Conservation (phyloP, 2,329 filamentous ascomycete genomes). For the Trichoderma aggressivum region DNA sequence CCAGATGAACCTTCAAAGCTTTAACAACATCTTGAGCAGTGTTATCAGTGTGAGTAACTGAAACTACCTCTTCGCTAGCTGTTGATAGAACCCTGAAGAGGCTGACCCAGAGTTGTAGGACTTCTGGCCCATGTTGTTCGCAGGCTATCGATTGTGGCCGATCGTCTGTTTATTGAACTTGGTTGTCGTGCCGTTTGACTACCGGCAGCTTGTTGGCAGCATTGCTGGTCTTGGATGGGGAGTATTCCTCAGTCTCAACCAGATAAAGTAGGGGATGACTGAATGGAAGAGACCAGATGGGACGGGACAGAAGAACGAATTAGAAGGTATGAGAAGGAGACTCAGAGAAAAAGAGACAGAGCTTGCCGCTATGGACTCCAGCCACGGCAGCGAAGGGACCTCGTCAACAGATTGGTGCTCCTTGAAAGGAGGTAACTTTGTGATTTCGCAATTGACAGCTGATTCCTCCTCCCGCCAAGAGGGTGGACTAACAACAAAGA, state of each 20-base stretch:
- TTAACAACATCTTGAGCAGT: background rate
- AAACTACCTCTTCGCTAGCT: background rate
- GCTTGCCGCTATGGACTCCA: background rate
- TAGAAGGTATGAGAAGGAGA: background rate
- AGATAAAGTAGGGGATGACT: background rate
- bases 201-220: slow-evolving; percentile 13
- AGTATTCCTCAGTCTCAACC: slow-evolving; percentile 15
- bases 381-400: background rate
- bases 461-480: background rate
- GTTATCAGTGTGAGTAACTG: background rate
- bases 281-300: background rate
- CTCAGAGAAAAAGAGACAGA: background rate
- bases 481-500: background rate
- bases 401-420: background rate
- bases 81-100: background rate
- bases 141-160: slow-evolving; percentile 12
- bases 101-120: background rate
- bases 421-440: background rate
- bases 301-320: background rate
- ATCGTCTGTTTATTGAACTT: slow-evolving; percentile 12
- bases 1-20: slow-evolving; percentile 11
- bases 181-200: slow-evolving; percentile 12
- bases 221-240: slow-evolving; percentile 14
- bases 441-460: background rate
- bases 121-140: slow-evolving; percentile 17